A percentile compares a stretch with the other conserved stretches of the same genome.
Conservation (phyloP, 2,329 filamentous ascomycete genomes). For the Pseudopithomyces chartarum region DNA sequence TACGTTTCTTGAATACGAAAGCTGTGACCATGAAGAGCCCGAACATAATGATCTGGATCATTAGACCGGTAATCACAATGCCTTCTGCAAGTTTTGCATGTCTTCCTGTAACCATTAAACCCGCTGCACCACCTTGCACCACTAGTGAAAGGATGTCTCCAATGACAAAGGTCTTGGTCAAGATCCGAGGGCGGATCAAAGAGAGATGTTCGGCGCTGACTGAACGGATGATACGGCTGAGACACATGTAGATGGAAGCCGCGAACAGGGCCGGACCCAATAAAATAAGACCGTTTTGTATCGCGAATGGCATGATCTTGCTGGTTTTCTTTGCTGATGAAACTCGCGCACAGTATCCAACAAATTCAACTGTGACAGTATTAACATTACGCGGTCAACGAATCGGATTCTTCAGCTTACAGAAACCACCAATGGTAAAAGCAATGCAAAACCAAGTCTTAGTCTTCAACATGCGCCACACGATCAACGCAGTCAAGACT, state of each 20-base stretch:
- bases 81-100: conserved; percentile 25
- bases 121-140: conserved; percentile 45
- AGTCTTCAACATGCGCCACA: too few relatives aligned
- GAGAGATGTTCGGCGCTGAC: conserved; percentile 47
- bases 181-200: conserved; percentile 47
- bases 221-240: conserved; percentile 43
- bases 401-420: too few relatives aligned
- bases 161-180: conserved; percentile 59
- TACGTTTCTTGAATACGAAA: conserved; percentile 29
- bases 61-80: conserved; percentile 38
- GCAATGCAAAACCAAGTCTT: too few relatives aligned
- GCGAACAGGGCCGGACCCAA: conserved; percentile 51
- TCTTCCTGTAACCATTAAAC: too few relatives aligned
- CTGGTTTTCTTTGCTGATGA: too few relatives aligned
- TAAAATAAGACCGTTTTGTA: conserved; percentile 47
- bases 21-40: conserved; percentile 33
- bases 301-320: conserved; percentile 23
- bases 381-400: too few relatives aligned
- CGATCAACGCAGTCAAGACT: too few relatives aligned
- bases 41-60: conserved; percentile 39
- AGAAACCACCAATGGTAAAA: too few relatives aligned
- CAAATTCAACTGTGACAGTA: too few relatives aligned
- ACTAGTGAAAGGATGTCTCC: conserved; percentile 59
- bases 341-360: too few relatives aligned
- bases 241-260: conserved; percentile 51